Percentiles rank a stretch among this genome's conserved stretches.
Evolutionary conservation across 306 rosid species (phyloP).

Genomic region (Canavalia ensiformis): DNA sequence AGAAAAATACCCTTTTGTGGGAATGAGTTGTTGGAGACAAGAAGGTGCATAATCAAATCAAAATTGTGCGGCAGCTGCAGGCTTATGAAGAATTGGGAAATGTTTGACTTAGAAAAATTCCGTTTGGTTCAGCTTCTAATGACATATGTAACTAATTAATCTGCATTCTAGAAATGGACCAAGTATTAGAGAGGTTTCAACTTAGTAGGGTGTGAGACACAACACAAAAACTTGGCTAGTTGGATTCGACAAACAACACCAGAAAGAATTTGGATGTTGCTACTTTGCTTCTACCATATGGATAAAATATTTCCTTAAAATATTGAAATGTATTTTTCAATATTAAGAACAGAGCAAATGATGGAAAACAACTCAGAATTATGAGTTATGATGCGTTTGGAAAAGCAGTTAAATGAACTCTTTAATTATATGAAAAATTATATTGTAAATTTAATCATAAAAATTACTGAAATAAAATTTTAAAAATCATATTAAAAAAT

Average conservation of each 20-base stretch:
- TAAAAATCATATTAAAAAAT: no score
- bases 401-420: no score
- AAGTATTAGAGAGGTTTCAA: neutral
- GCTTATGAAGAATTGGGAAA: constrained; percentile 31
- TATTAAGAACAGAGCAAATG: neutral
- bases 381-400: no score
- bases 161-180: constrained; percentile 41
- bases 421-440: neutral
- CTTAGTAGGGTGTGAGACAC: neutral
- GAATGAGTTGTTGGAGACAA: constrained; percentile 27
- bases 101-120: constrained; percentile 47
- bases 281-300: neutral
- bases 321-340: neutral
- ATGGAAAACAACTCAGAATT: neutral
- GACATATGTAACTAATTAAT: neutral
- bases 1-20: neutral
- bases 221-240: neutral
- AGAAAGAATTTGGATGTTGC: neutral
- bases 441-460: no score
- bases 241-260: neutral
- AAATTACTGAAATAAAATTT: no score
- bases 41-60: constrained; percentile 38
- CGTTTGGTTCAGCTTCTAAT: neutral
- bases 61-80: constrained; percentile 39
- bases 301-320: neutral